A percentile compares a stretch with the other conserved stretches of the same genome.
Evolutionary conservation across 1,139 yeast species (phyloP).

Genomic region (Magnusiomyces fungicola): DNA sequence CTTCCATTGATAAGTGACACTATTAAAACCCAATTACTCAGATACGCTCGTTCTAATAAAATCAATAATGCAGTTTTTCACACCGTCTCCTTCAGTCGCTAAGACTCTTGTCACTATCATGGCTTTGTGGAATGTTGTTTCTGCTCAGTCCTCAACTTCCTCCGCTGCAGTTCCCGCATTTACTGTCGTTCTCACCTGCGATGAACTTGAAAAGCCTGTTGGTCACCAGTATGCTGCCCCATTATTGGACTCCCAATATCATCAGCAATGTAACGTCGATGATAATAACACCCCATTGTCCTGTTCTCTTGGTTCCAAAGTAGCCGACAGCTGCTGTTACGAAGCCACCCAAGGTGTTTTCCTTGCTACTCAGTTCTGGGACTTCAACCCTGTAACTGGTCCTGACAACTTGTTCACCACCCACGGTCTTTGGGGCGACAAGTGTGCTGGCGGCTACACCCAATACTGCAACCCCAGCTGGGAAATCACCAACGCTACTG

Average conservation of each 20-base stretch:
- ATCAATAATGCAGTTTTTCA: no score
- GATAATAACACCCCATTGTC: slow-evolving; percentile 47
- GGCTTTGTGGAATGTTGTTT: no score
- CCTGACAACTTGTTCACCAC: slow-evolving; percentile 71
- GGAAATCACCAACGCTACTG: slow-evolving; percentile 48
- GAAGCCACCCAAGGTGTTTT: slow-evolving; percentile 83
- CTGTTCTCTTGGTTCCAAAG: slow-evolving; percentile 36
- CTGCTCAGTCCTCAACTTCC: no score
- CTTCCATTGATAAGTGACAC: no score
- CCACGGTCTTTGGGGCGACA: slow-evolving; percentile 84
- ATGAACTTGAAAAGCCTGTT: neutral
- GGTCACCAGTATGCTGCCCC: neutral
- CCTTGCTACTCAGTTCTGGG: slow-evolving; percentile 91
- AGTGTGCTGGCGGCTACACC: slow-evolving; percentile 65
- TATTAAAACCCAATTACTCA: no score
- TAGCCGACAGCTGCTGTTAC: slow-evolving; percentile 62
- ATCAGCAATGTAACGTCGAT: neutral
- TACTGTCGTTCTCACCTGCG: neutral
- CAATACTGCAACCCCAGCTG: slow-evolving; percentile 68
- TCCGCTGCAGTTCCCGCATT: no score
- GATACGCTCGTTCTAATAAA: no score
- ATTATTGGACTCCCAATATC: neutral
- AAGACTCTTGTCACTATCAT: no score
- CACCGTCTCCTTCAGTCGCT: no score
- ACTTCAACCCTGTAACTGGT: slow-evolving; percentile 76